Evolutionary conservation across 768 basidiomycete species (phyloP), one percentile per base, ranked within the genome.

Genomic region (Auriscalpium orientale): DNA sequence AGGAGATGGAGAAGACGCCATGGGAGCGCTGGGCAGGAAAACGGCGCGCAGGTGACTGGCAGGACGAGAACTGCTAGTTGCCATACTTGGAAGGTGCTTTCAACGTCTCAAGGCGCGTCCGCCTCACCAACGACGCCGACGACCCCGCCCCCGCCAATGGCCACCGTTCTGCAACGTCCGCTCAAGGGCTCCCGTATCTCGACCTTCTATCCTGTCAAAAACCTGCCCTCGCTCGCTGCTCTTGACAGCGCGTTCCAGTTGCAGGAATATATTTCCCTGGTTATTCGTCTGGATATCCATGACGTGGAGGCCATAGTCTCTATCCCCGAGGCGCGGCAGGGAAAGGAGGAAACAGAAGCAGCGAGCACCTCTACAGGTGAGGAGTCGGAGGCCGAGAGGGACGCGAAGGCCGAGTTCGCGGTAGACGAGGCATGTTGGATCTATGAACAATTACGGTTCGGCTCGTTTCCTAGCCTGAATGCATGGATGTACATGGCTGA

Each of bases 201-300:
- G 9, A 80, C 87, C 0, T 91, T 91, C 65, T 91, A 91, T 63
- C 87, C 88, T 0, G 75, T 89, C 22, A 89, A 89, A 66, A 76
- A 65, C 8, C 74, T 90, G 2, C 88, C 89, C 0, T 79, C 84
- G 0, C 77, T 89, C 34, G 74, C 87, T 0, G 81, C 84, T 1
- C 75, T 95, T 34, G 88, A 95, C 72, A 94, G 91, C 68, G 91
- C 93, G 0, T 97, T 95, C 67, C 92, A 95, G 66, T 79, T 95
- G 8, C 92, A 95, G 65, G 95, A 98, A 66, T 95, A 93, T 71
- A 90, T 98, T 46, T 87, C 92, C 1, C 76, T 91, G 34, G 82
- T 95, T 60, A 89, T 95, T 56, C 83, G 88, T 15, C 75, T 81
- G 28, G 85, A 98, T 71, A 87, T 92, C 0, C 91, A 95, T 71